Evolutionary conservation across 257 asterid genomes (phyloP).

Genomic region (Nicotiana noctiflora): DNA sequence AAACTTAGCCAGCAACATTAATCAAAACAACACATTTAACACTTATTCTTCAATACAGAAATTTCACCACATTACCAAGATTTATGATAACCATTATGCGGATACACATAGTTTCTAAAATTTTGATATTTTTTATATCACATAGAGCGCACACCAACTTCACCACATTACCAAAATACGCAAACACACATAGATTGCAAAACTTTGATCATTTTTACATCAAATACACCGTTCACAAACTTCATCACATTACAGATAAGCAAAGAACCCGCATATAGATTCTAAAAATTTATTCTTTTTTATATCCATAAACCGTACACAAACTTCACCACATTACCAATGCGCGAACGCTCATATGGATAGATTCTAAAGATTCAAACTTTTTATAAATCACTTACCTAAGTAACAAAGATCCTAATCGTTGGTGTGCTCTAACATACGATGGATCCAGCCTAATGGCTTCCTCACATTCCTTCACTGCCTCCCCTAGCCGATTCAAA

Average conservation of each 20-base stretch:
- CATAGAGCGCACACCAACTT: too few relatives aligned
- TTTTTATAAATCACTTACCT: slow-evolving; percentile 41
- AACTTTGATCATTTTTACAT: too few relatives aligned
- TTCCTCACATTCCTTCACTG: slow-evolving; percentile 61
- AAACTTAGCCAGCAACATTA: neutral
- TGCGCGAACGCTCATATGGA: neutral
- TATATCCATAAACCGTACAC: too few relatives aligned
- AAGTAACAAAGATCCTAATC: slow-evolving; percentile 56
- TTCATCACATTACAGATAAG: too few relatives aligned
- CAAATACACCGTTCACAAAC: too few relatives aligned
- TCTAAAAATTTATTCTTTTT: too few relatives aligned
- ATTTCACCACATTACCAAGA: neutral
- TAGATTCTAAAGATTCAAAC: slow-evolving; percentile 12
- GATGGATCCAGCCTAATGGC: slow-evolving; percentile 63
- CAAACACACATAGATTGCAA: too few relatives aligned
- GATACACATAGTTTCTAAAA: too few relatives aligned
- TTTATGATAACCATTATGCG: neutral
- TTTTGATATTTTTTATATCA: too few relatives aligned
- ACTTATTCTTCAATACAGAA: neutral
- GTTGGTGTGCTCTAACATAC: slow-evolving; percentile 61
- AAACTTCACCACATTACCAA: too few relatives aligned
- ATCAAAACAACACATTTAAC: neutral
- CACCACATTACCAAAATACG: too few relatives aligned
- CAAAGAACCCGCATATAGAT: too few relatives aligned
- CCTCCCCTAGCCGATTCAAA: slow-evolving; percentile 38